Evolutionary conservation across 768 basidiomycete genomes (phyloP), one percentile per base, ranked within the genome.

Genomic region (Leccinum rimulosum): DNA sequence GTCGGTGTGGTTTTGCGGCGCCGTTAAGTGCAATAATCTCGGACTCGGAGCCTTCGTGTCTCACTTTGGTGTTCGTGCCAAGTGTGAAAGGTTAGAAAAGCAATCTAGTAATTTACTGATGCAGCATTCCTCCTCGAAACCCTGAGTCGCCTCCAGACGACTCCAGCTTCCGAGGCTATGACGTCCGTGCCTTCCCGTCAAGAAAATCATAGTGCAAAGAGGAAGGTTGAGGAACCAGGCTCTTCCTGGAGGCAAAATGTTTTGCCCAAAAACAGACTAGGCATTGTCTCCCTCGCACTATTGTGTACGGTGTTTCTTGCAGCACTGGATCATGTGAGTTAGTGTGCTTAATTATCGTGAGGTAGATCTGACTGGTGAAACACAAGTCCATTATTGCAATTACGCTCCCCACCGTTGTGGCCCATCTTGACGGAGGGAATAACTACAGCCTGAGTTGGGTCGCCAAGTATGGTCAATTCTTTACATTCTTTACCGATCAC

Each of bases 381-480:
- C 22, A 28, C 14, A 53, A 84, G 83, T 83, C 82, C 12, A 84
- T 85, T 56, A 82, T 88, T 28, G 80, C 86, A 7, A 89, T 87
- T 9, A 87, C 88, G 8, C 72, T 90, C 19, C 88, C 88, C 2
- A 88, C 86, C 1, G 89, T 91, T 49, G 84, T 87, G 22, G 73
- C 66, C 7, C 70, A 87, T 31, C 77, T 90, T 0, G 81, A 83
- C n/a, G 87, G 84, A 10, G 85, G 84, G 2, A 79, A 70, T 9
- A 75, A 80, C 40, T 89, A 89, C 61, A 84, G 84, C n/a, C n/a
- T n/a, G n/a, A n/a, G 22, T 54, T 89, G 88, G 88, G 84, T 89
- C 64, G 22, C 22, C 22, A 86, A 80, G 86, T 84, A 57, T 12
- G 75, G 31, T 27, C 6, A 3, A n/a, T 49, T 28, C n/a, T 12